Evolutionary conservation across 2,329 filamentous ascomycete species (phyloP), one percentile per base, ranked within the genome.

Genomic region (Escovopsis weberi): DNA sequence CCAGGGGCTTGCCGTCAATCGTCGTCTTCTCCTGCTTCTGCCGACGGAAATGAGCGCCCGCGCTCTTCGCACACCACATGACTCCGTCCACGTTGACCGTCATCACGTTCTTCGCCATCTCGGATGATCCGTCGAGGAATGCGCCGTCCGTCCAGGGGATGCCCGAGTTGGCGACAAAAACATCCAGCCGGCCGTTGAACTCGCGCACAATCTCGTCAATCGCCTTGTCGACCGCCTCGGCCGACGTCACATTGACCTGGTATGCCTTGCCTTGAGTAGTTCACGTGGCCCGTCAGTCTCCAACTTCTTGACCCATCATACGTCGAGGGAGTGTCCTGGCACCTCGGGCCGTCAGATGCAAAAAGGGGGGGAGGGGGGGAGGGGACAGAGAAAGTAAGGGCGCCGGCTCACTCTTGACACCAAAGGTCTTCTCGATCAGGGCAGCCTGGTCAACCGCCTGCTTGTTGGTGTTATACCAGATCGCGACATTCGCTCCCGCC

Each of bases 81-180:
- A 81, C 81, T 40, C 82, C 80, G 58, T 85, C 81, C 12, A 89
- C 62, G 59, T 91, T 83, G 40, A 82, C 80, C 38, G 68, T 64
- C 50, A 86, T 69, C 34, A 89, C 80, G 47, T 77, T 72, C 40
- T 70, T 69, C 63, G 83, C 84, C 52, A 76, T 73, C 15, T 76
- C 70, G 15, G 79, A 55, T 5, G 74, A 64, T 23, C 78, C 80
- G 47, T 84, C 78, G 33, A 85, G 67, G 56, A 82, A 76, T 8
- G 77, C 58, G 0, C 80, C 80, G 45, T 84, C 69, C 2, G 72
- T 78, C 82, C 82, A 88, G 1, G 78, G 71, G 42, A 87, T 78
- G 41, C 83, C 83, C 12, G 80, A 79, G 56, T 91, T 89, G 51
- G 84, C 83, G 37, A 88, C 75, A 53, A 89, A 86, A 50, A 86